Conservation (phyloP, 306 rosid genomes). For the Carpinus viminea region DNA sequence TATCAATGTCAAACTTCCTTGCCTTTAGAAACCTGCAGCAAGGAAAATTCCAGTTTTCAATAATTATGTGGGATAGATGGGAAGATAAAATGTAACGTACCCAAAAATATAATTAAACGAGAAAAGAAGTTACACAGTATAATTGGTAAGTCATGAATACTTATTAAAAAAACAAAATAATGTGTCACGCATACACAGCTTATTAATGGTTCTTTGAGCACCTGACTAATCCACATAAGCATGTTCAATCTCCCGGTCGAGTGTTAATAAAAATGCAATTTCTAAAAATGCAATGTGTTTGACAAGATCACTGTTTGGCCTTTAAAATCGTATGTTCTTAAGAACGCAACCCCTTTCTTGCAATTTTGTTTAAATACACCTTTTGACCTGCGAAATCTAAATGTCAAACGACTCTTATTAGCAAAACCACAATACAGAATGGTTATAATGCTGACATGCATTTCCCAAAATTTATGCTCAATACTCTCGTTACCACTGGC, state of each 20-base stretch:
- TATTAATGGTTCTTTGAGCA: not conserved
- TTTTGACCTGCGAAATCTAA: too few relatives aligned
- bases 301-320: too few relatives aligned
- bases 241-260: not conserved
- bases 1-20: slow-evolving; percentile 85
- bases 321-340: too few relatives aligned
- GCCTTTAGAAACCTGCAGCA: slow-evolving; percentile 89
- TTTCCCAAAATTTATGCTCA: not conserved
- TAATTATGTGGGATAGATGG: slow-evolving; percentile 16
- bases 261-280: too few relatives aligned
- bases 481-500: not conserved
- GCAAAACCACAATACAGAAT: not conserved
- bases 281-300: too few relatives aligned
- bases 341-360: too few relatives aligned
- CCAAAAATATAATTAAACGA: slow-evolving; percentile 10
- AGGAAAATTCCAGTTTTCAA: slow-evolving; percentile 21
- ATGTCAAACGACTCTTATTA: not conserved
- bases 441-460: not conserved
- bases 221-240: not conserved
- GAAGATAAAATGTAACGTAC: not conserved
- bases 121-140: not conserved
- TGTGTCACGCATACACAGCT: not conserved
- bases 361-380: too few relatives aligned
- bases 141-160: not conserved
- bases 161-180: not conserved